phyloP scores from a whole-genome alignment of 31 red algal genomes.

The Asparagopsis taxiformis region DNA sequence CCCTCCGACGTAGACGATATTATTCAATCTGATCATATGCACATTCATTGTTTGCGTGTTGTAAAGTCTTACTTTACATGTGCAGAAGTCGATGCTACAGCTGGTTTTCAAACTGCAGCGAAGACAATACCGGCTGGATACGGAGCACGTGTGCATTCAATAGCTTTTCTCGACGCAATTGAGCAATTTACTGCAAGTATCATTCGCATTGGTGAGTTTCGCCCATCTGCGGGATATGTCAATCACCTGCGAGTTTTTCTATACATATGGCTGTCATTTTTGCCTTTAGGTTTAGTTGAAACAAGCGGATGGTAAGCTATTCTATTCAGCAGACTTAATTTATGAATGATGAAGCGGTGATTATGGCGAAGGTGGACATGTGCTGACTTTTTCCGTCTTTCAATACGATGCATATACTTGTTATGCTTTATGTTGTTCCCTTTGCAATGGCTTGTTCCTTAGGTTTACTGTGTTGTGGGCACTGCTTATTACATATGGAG shows the following conservation, averaged over 20 bases:
- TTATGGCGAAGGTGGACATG: no score
- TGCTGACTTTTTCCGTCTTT: no score
- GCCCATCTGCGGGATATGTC: slow-evolving; percentile 37
- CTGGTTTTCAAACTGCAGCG: neutral
- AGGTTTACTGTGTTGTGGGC: slow-evolving; percentile 54
- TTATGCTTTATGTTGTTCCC: no score
- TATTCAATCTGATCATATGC: slow-evolving; percentile 16
- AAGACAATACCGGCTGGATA: slow-evolving; percentile 7
- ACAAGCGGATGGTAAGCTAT: slow-evolving; percentile 54
- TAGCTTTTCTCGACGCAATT: slow-evolving; percentile 20
- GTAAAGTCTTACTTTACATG: slow-evolving; percentile 28
- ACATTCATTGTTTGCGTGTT: slow-evolving; percentile 35
- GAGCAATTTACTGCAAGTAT: slow-evolving; percentile 1
- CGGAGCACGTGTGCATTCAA: slow-evolving; percentile 9
- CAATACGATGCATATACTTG: no score
- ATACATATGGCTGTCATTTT: slow-evolving; percentile 58
- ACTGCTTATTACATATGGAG: slow-evolving; percentile 40
- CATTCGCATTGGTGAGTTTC: slow-evolving; percentile 22
- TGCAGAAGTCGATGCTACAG: slow-evolving; percentile 23
- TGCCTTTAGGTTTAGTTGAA: slow-evolving; percentile 36
- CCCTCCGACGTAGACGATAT: slow-evolving; percentile 31
- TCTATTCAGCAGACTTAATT: slow-evolving; percentile 3
- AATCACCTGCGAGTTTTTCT: slow-evolving; percentile 51
- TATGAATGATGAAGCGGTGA: no score
- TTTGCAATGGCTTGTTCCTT: neutral